Conservation (phyloP, 305 asterid species). For the Fraxinus sp. region DNA sequence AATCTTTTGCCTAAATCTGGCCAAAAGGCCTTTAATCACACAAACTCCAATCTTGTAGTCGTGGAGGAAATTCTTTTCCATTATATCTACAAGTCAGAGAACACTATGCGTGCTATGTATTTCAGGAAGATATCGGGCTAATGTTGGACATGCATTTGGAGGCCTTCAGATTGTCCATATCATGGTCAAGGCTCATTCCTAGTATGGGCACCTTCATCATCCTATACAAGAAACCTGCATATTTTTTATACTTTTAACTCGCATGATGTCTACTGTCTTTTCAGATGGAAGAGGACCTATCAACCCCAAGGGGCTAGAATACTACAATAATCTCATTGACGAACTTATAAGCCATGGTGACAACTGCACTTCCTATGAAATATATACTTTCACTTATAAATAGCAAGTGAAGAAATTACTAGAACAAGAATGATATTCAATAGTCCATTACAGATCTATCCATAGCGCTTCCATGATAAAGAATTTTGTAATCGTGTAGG, state of each 20-base stretch:
- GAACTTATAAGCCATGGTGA: constrained; percentile 50
- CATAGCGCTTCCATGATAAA: not conserved
- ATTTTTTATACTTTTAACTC: not conserved
- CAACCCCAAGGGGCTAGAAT: constrained; percentile 44
- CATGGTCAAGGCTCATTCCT: constrained; percentile 49
- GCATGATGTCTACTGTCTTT: constrained; percentile 16
- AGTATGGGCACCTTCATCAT: constrained; percentile 27
- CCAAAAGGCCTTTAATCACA: not conserved
- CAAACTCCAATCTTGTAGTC: not conserved
- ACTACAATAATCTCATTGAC: constrained; percentile 54
- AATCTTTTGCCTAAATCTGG: not conserved
- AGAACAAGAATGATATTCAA: not conserved
- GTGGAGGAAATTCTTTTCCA: not conserved
- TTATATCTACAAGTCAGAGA: not conserved
- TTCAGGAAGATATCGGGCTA: constrained; percentile 35
- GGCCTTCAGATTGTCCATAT: constrained; percentile 37
- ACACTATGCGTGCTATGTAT: not conserved
- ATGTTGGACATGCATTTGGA: constrained; percentile 34
- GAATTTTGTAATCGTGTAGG: constrained; percentile 32
- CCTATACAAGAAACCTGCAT: not conserved
- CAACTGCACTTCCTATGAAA: constrained; percentile 11
- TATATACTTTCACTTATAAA: not conserved
- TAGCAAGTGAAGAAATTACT: not conserved
- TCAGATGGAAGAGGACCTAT: constrained; percentile 61
- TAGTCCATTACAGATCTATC: not conserved